Base-by-base conservation (phyloP, 2,329 filamentous ascomycete species). In the Xylariaceae sp. region DNA sequence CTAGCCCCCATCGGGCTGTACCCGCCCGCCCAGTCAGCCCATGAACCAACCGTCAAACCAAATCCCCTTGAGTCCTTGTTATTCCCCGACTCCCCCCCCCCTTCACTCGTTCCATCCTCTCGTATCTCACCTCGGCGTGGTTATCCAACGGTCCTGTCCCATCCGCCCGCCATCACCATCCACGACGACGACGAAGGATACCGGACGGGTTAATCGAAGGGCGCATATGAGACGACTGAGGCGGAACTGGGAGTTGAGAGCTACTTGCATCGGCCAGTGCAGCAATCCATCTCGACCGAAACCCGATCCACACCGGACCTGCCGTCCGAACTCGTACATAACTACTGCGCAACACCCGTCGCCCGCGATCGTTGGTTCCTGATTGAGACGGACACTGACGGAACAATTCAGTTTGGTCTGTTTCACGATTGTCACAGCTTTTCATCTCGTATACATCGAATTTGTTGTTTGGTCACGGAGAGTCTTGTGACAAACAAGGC, bases 111-210 rank as follows among this genome's bases (percentile, higher is more conserved):
- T 56, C 48, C 48, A 53, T 53, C 42, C 42, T 46, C 42, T 50
- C 45, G 50, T 50, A 54, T 54, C 54, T 56, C 42, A 58, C 56
- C 51, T 51, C 45, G 38, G 55, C 45, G 47, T 48, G 47, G 47
- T 53, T 50, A 43, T 48, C 49, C 39, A 42, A 12, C 40, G 41
- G 40, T 48, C 44, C 43, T 41, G 22, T 48, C 49, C 54, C 51
- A 54, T 49, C 55, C 55, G 53, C 55, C 47, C 22, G 47, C 47
- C 48, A 22, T 50, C 47, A 50, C 16, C 34, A 41, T 45, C 45
- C 48, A 48, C 45, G 38, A 42, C 50, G 45, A 42, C 53, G 22
- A 46, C 38, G 48, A 33, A 47, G 36, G 49, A 47, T 28, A 42
- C 51, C 28, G 47, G 45, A 33, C 45, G 45, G 28, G 6, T 5